Base-by-base conservation (phyloP, 495 filamentous ascomycete species). In the Friedmanniomyces endolithicus region DNA sequence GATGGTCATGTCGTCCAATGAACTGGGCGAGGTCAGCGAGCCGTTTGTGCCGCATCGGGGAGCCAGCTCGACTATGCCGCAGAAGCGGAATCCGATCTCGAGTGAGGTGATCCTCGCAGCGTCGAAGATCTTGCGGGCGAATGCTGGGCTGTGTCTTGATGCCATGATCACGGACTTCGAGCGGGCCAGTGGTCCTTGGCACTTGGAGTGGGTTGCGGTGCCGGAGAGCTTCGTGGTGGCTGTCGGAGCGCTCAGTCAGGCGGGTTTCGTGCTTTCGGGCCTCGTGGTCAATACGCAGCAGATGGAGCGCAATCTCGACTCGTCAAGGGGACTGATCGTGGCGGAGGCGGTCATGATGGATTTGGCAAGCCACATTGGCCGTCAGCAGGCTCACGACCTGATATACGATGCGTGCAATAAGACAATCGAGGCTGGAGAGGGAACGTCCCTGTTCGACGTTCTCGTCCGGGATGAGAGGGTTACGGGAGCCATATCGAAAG, bases 291-390 rank as follows among this genome's bases (percentile, higher is more conserved):
- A 78, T 60, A 59, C 55, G 8, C 62, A 68, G 43, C 55, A 66
- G 39, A 77, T 78, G 75, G 47, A 68, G 61, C 59, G 67, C 12
- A 78, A 77, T 64, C 63, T 78, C 11, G 60, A 72, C 48, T 74
- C 70, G 12, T 75, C 71, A 1, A 64, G 65, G 51, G 75, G 75
- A 29, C 52, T 75, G 52, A 77, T 78, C 63, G 75, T 77, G n/a
- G 74, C 69, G 1, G 75, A 78, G 61, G 75, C 75, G 0, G 75
- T 78, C 14, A 78, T 78, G 75, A 78, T 78, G 75, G 75, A 71
- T 6, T 65, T 78, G 52, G 75, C 73, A 48, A 67, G 69, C 37
- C 61, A 71, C 55, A 60, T 75, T 20, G 75, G 75, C 27, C 60
- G 75, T 37, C 71, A 74, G 52, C 63, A 68, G 43, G 75, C 75